Evolutionary conservation across 2,329 filamentous ascomycete genomes (phyloP), one percentile per base, ranked within the genome.

Genomic region (Zalaria obscura): DNA sequence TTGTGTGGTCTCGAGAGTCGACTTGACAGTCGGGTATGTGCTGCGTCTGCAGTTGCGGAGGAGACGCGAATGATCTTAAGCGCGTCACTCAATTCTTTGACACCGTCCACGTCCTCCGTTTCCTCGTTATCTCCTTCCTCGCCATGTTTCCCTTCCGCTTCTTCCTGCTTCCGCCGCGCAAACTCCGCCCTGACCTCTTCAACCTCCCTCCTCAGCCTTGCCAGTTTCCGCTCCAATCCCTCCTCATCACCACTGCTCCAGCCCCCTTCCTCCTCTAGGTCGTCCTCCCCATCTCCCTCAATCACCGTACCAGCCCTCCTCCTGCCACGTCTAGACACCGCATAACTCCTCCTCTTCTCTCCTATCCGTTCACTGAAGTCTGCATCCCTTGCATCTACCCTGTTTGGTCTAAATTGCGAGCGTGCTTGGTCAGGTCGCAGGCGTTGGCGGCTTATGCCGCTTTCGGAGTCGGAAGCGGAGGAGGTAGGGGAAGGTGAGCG

Each of bases 341-440:
- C 79, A 66, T 95, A 95, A 25, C 85, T 85, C 61, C 83, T 85
- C 47, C 84, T 76, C 60, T 89, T 89, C 37, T 77, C 77, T 45
- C 78, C 78, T 32, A 96, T 78, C 40, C 88, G 80, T 61, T 95
- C 88, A 2, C 88, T 93, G 59, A 95, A 91, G 61, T 95, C 85
- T 25, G 82, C 84, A 25, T 81, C 77, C 40, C 73, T 72, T 4
- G 86, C 80, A 55, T 93, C 83, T 28, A 93, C 76, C 34, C 76
- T 73, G 6, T 82, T 70, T 2, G 83, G 79, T 41, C 80, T 69
- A 58, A 98, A 98, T 35, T 79, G 76, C 28, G 75, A 78, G 43
- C 89, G 80, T 35, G 91, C 91, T 57, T 85, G 75, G 52, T 84
- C 74, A 48, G 86, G 78, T 47, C 83, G 80, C 5, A 96, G 66